Percentiles rank a stretch among this genome's conserved stretches.
These are phyloP conservation scores for Trametes versicolor DNA, from an alignment of 1,284 basidiomycete genomes.

Conservation along the genomic window DNA sequence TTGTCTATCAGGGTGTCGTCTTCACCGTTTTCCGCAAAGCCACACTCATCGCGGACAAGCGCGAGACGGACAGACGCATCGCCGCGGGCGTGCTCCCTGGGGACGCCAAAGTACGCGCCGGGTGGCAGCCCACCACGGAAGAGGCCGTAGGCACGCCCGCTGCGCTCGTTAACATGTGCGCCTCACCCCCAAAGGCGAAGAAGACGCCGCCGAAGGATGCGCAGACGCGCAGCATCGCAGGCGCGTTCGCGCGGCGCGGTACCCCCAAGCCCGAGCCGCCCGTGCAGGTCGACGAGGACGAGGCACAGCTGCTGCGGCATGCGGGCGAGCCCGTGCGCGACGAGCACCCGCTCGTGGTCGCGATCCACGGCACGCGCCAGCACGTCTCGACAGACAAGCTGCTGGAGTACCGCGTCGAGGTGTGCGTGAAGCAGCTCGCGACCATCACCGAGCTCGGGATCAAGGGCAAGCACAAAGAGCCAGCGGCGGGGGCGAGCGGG, in stretches of 20 bases:
- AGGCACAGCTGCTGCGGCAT: background rate
- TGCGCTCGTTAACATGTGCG: constrained; percentile 45
- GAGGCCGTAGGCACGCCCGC: constrained; percentile 49
- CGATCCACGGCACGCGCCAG: constrained; percentile 37
- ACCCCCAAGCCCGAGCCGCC: constrained; percentile 17
- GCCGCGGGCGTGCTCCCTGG: constrained; percentile 27
- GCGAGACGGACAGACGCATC: constrained; percentile 40
- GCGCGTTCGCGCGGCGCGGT: constrained; percentile 49
- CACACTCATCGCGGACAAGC: constrained; percentile 52
- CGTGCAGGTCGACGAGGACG: background rate
- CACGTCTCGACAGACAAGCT: constrained; percentile 53
- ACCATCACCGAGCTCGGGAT: constrained; percentile 50
- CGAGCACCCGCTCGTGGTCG: constrained; percentile 42
- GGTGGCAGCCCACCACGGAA: constrained; percentile 31
- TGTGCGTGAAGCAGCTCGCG: constrained; percentile 53
- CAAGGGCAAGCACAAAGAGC: constrained; percentile 47
- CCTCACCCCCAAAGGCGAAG: constrained; percentile 29
- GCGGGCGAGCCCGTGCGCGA: constrained; percentile 36
- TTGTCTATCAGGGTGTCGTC: constrained; percentile 50
- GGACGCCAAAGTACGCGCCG: constrained; percentile 36
- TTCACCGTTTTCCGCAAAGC: constrained; percentile 53
- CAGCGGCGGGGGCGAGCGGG: constrained; percentile 14
- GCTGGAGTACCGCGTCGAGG: constrained; percentile 55
- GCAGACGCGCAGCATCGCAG: constrained; percentile 41
- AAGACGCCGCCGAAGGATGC: constrained; percentile 26